Base-by-base conservation (phyloP, 2,329 filamentous ascomycete genomes). In the Sclerotinia sclerotiorum region DNA sequence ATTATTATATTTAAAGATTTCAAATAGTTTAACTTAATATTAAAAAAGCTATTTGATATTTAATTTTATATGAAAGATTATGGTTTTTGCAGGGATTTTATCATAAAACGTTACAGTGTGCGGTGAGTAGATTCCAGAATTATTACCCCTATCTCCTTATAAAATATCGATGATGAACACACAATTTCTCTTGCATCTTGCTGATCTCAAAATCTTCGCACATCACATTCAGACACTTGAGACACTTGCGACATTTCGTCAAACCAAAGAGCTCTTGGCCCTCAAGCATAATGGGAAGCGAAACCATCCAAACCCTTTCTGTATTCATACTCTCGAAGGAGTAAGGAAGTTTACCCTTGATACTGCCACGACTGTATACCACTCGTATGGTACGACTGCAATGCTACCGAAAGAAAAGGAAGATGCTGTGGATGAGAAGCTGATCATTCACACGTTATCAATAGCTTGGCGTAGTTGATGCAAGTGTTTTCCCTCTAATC, bases 141-240 rank as follows among this genome's bases (percentile, higher is more conserved):
- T 39, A 1, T 39, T 39, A 35, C 29, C n/a, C n/a, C n/a, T n/a
- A n/a, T n/a, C 71, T 76, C 76, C 11, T 78, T 79, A 2, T 68
- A 79, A 0, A 77, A 81, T 24, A 73, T 80, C 17, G 72, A 76
- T 5, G 79, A 79, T 5, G 70, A 76, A 17, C 81, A 83, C 61
- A 48, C 39, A 17, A 48, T 66, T 49, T 44, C 29, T 65, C 21
- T 66, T 42, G 11, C 27, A 69, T 52, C 61, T 44, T 24, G 44
- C 48, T n/a, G 67, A 69, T 52, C 44, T 65, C 6, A 61, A 69
- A 42, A 58, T 66, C 11, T 48, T 69, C 13, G 54, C 61, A 39
- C 44, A 44, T 24, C 52, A 66, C 35, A 3, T 60, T 11, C 67
- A 58, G 48, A 15, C 52, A 2, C 67, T 69, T 32, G 52, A 65